Conservation (phyloP, 495 filamentous ascomycete species). For the Diplogelasinospora grovesii region DNA sequence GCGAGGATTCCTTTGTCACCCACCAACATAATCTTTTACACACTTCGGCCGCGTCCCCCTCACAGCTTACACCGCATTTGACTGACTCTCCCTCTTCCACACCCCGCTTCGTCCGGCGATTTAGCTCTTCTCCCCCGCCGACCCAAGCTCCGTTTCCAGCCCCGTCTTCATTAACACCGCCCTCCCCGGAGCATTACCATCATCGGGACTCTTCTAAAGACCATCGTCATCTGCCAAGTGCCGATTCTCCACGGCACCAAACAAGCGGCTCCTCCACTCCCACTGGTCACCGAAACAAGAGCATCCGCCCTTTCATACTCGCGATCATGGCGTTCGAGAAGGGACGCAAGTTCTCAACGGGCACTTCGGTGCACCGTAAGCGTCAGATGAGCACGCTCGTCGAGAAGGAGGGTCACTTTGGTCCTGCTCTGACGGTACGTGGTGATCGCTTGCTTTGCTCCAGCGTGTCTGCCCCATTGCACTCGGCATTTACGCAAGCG, state of each 20-base stretch:
- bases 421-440: slow-evolving; percentile 39
- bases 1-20: slow-evolving; percentile 4
- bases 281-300: slow-evolving; percentile 3
- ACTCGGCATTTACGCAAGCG: background rate
- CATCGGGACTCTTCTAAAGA: slow-evolving; percentile 4
- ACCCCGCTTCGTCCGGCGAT: background rate
- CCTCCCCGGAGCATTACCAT: background rate
- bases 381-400: slow-evolving; percentile 37
- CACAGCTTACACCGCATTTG: too few relatives aligned
- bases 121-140: background rate
- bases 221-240: too few relatives aligned
- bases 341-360: slow-evolving; percentile 33
- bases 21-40: background rate
- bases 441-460: background rate
- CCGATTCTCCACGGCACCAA: slow-evolving; percentile 3
- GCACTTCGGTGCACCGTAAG: slow-evolving; percentile 39
- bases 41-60: background rate
- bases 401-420: slow-evolving; percentile 40
- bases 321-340: slow-evolving; percentile 34
- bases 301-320: slow-evolving; percentile 14
- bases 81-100: background rate
- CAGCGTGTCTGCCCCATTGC: background rate
- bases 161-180: background rate
- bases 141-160: background rate
- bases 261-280: slow-evolving; percentile 6